Evolutionary conservation across 2,329 filamentous ascomycete genomes (phyloP), one percentile per base, ranked within the genome.

Genomic region (Phyllosticta paracitricarpa): DNA sequence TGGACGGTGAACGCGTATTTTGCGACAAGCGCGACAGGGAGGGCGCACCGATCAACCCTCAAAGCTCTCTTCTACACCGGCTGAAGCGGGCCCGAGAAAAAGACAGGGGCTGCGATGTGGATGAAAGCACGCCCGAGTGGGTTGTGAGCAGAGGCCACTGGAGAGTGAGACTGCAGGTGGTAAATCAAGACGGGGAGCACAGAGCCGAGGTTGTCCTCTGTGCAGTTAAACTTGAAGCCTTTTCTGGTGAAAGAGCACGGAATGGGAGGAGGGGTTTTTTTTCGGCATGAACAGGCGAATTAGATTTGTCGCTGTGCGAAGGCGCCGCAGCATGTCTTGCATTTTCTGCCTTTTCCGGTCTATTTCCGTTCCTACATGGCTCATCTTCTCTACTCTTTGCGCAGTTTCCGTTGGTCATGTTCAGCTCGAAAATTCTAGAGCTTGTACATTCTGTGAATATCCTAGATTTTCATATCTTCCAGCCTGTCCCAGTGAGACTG

Each of bases 151-250:
- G 69, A 22, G 73, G 71, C 17, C 75, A 75, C 57, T 77, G 75
- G 74, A 66, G 74, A 28, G 52, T 77, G 65, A 80, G 83, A 52
- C 83, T 95, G 28, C 85, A 88, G 68, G 73, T 75, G 6, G 71
- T 71, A 10, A 65, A 68, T 28, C 68, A 70, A 40, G 64, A 66
- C 4, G 77, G 74, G 57, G 79, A 80, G 56, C 84, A 80, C 68
- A 69, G 78, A 2, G 79, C 87, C 61, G 88, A 93, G 74, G 87
- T 89, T 62, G 80, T 90, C 24, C 79, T 96, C 57, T 80, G 88
- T 17, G 89, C 85, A 0, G 88, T 92, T 35, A 91, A 89, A 72
- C 70, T 96, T 26, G 88, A 95, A 66, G 88, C 86, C 0, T 82
- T 85, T 66, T 87, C 81, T 59, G 81, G 79, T 7, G 84, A 93